Percentiles rank a stretch among this genome's conserved stretches.
Conservation (phyloP, 2,329 filamentous ascomycete genomes). For the Triangularia setosa region DNA sequence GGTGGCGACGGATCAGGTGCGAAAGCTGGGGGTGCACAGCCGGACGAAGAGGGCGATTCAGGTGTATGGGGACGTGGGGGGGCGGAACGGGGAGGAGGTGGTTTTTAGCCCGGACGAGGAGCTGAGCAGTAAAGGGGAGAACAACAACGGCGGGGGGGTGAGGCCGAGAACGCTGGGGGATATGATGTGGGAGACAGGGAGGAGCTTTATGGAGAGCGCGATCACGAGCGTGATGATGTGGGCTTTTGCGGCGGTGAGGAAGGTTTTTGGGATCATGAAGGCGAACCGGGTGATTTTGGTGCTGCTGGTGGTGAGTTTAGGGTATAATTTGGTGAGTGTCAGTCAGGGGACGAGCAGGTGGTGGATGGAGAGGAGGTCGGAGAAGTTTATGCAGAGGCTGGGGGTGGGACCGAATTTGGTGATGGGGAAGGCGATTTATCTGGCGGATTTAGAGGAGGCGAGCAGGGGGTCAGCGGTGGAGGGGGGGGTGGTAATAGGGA, state of each 20-base stretch:
- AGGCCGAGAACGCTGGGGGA: conserved; percentile 60
- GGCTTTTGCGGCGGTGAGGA: conserved; percentile 62
- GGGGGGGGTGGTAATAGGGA: conserved; percentile 26
- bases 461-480: conserved; percentile 35
- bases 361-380: conserved; percentile 81
- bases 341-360: conserved; percentile 70
- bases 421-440: conserved; percentile 82
- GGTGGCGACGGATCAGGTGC: conserved; percentile 72
- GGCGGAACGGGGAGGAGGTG: conserved; percentile 60
- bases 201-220: conserved; percentile 71
- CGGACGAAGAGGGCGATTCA: conserved; percentile 74
- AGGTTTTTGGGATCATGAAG: conserved; percentile 62
- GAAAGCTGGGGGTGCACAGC: conserved; percentile 67
- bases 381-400: conserved; percentile 74
- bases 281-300: conserved; percentile 72
- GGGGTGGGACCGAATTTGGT: conserved; percentile 74
- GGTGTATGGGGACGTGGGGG: conserved; percentile 73
- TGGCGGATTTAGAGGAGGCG: conserved; percentile 72
- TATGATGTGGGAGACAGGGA: conserved; percentile 67
- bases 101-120: conserved; percentile 49
- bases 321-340: conserved; percentile 72
- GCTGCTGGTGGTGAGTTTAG: conserved; percentile 63
- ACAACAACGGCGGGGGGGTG: conserved; percentile 55
- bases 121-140: conserved; percentile 38
- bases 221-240: conserved; percentile 74